phyloP scores from a whole-genome alignment of 352 stramenopile species.

The Phytophthora tubulina region DNA sequence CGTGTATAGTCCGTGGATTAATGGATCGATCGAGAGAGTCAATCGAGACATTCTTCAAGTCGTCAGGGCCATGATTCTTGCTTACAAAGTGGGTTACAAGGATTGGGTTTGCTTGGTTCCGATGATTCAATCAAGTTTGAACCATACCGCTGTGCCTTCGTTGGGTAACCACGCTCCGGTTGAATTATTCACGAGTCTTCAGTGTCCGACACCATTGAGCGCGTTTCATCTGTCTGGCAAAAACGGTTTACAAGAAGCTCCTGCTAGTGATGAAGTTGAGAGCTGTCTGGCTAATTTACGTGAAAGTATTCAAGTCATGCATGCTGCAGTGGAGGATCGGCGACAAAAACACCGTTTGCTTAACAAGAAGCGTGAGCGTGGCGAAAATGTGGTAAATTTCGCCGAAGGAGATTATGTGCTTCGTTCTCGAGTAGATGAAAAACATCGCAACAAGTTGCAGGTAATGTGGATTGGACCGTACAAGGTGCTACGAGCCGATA shows the following conservation, averaged over 20 bases:
- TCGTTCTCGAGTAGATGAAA: slow-evolving; percentile 14
- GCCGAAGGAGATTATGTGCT: slow-evolving; percentile 13
- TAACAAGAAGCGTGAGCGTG: slow-evolving; percentile 8
- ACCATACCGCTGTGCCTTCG: too few species aligned
- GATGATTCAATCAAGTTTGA: too few species aligned
- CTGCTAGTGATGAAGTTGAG: background rate
- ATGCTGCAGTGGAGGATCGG: background rate
- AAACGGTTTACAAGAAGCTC: background rate
- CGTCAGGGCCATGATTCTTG: slow-evolving; percentile 19
- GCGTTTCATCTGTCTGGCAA: slow-evolving; percentile 8
- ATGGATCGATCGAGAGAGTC: slow-evolving; percentile 39
- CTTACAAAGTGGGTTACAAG: slow-evolving; percentile 28
- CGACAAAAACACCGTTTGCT: slow-evolving; percentile 10
- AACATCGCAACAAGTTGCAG: slow-evolving; percentile 13
- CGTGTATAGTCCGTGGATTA: slow-evolving; percentile 44
- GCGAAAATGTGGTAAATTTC: slow-evolving; percentile 20
- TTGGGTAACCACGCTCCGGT: slow-evolving; percentile 16
- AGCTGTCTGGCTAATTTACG: background rate
- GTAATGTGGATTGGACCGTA: slow-evolving; percentile 23
- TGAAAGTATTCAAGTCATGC: slow-evolving; percentile 7
- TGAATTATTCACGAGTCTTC: slow-evolving; percentile 32
- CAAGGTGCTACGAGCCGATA: slow-evolving; percentile 3
- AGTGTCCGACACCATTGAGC: background rate
- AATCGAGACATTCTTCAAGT: slow-evolving; percentile 45
- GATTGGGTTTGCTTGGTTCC: too few species aligned